Base-by-base conservation (phyloP, 2,329 filamentous ascomycete genomes). In the Anisogramma anomala region DNA sequence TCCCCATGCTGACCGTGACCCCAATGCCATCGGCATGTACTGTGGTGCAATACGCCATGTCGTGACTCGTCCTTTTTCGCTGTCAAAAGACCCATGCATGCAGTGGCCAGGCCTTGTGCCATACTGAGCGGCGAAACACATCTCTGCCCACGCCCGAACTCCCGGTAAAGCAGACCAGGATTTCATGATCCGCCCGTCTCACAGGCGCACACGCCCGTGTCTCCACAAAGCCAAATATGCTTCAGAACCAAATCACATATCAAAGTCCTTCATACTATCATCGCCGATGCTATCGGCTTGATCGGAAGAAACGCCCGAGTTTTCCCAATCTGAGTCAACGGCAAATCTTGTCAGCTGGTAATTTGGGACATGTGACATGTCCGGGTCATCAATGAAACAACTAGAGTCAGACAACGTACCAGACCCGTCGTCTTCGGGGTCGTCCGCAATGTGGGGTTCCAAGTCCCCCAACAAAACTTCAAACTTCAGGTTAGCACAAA, bases 341-440 rank as follows among this genome's bases (percentile, higher is more conserved):
- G 20, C n/a, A 22, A 36, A 13, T 19, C 19, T 35, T n/a, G 41
- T 47, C 34, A 47, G 45, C 41, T 39, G 36, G 33, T 34, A 43
- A 17, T 43, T n/a, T 20, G 22, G 37, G 13, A 6, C 35, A 33
- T 28, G 3, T 13, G 30, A 25, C 14, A 22, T 14, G 18, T 31
- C 26, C 9, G 15, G 26, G 14, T 35, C 27, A 27, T 22, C 9
- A 15, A 39, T 26, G 33, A 55, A 57, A 49, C 56, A 61, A 50
- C 61, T 59, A 50, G 58, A 62, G 38, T 50, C 52, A 48, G 55
- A 69, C 23, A 35, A 41, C 71, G 61, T 71, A 74, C 73, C 72
- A 49, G 72, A 75, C 50, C 61, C 71, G 40, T 77, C 73, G 39
- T 77, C 72, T 46, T 77, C 73, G 41, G 72, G 53, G 45, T 75